Percentiles rank a stretch among this genome's conserved stretches.
phyloP scores from a whole-genome alignment of 164 flowering plant species.

The Malania oleifera region DNA sequence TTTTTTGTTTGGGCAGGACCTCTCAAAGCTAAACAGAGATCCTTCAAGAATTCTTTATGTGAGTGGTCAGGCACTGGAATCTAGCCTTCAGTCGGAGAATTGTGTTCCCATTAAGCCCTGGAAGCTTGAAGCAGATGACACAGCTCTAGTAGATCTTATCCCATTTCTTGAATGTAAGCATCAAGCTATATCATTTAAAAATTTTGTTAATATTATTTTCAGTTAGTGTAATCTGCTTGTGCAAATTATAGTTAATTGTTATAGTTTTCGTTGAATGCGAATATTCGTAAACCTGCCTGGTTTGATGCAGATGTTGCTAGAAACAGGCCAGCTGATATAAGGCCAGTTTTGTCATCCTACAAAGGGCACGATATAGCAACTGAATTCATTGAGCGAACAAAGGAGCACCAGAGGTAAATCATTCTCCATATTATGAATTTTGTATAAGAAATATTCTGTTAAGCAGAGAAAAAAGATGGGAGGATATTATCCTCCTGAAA shows the following conservation, averaged over 20 bases:
- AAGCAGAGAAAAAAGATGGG: too few relatives aligned
- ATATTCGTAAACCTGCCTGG: neutral
- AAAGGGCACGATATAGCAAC: slow-evolving; percentile 16
- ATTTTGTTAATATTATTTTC: neutral
- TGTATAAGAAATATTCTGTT: too few relatives aligned
- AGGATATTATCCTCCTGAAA: neutral
- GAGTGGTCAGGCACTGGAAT: slow-evolving; percentile 22
- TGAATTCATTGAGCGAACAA: slow-evolving; percentile 18
- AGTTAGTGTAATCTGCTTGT: neutral
- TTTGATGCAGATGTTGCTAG: slow-evolving; percentile 17
- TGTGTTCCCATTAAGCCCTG: slow-evolving; percentile 22
- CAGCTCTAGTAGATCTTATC: slow-evolving; percentile 19
- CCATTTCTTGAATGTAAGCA: slow-evolving; percentile 25
- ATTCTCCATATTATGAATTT: neutral
- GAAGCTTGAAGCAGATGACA: slow-evolving; percentile 22
- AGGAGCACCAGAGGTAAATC: slow-evolving; percentile 19
- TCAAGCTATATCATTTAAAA: neutral
- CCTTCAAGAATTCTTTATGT: slow-evolving; percentile 17
- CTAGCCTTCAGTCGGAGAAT: slow-evolving; percentile 23
- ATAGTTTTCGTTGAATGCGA: neutral
- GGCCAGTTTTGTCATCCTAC: slow-evolving; percentile 17
- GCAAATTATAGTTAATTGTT: neutral
- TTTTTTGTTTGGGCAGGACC: slow-evolving; percentile 8
- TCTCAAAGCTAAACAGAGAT: slow-evolving; percentile 22
- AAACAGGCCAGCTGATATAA: slow-evolving; percentile 17